phyloP scores from a whole-genome alignment of 768 basidiomycete genomes.

The Collybia nuda region DNA sequence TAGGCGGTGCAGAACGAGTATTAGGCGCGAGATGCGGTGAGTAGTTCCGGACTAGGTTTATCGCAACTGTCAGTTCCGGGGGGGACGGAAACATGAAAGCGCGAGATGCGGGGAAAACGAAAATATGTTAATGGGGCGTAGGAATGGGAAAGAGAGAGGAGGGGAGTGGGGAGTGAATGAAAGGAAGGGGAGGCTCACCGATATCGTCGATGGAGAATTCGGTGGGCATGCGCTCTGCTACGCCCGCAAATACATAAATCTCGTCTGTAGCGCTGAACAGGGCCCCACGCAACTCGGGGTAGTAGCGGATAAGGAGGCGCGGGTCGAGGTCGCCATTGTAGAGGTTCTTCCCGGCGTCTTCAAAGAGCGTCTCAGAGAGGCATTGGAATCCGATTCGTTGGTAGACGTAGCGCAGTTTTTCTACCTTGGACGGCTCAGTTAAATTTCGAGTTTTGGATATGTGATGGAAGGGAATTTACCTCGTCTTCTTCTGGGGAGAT shows the following conservation, averaged over 20 bases:
- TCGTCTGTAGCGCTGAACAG: slow-evolving; percentile 56
- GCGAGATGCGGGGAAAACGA: slow-evolving; percentile 24
- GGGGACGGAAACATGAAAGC: slow-evolving; percentile 34
- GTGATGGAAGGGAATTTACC: slow-evolving; percentile 30
- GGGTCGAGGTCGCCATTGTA: slow-evolving; percentile 84
- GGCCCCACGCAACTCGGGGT: slow-evolving; percentile 68
- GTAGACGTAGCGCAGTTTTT: slow-evolving; percentile 77
- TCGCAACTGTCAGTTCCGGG: slow-evolving; percentile 80
- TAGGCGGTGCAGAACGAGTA: slow-evolving; percentile 66
- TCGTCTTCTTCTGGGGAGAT: slow-evolving; percentile 55
- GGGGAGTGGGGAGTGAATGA: slow-evolving; percentile 7
- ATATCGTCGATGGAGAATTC: slow-evolving; percentile 79
- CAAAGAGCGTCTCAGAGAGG: slow-evolving; percentile 77
- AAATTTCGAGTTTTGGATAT: background rate
- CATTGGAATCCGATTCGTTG: slow-evolving; percentile 82
- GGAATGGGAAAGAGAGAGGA: slow-evolving; percentile 19
- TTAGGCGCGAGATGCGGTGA: slow-evolving; percentile 80
- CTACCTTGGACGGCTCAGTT: slow-evolving; percentile 35
- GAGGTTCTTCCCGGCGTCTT: slow-evolving; percentile 78
- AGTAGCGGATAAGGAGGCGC: slow-evolving; percentile 77
- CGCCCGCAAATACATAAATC: slow-evolving; percentile 73
- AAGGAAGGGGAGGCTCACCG: slow-evolving; percentile 60
- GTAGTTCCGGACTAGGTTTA: slow-evolving; percentile 90
- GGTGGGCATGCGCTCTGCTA: slow-evolving; percentile 67
- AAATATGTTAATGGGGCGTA: slow-evolving; percentile 26